phyloP scores from a whole-genome alignment of 78 protist species.

The Protostelium mycophagum region DNA sequence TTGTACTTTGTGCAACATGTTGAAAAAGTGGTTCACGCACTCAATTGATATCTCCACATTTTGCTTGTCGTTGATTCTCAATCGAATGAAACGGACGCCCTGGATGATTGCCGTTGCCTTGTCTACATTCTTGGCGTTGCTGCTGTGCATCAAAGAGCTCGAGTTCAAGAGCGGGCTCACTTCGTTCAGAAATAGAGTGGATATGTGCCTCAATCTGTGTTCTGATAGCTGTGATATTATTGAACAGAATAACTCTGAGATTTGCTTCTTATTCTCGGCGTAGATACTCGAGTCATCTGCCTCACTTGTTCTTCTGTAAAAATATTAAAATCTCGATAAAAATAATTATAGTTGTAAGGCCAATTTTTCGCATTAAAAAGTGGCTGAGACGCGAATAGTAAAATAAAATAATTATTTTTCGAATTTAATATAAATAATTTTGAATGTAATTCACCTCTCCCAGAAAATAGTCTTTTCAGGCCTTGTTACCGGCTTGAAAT shows the following conservation, averaged over 20 bases:
- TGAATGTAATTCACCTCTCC: not conserved
- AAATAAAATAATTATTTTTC: too few relatives aligned
- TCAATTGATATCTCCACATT: not conserved
- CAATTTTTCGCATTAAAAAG: too few relatives aligned
- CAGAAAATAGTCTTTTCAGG: not conserved
- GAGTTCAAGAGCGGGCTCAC: not conserved
- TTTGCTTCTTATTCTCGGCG: not conserved
- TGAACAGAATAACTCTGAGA: not conserved
- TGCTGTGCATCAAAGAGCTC: not conserved
- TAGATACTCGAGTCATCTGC: not conserved
- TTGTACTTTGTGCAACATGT: not conserved
- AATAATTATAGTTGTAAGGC: too few relatives aligned
- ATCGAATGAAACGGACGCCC: not conserved
- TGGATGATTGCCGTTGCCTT: not conserved
- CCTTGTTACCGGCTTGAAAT: not conserved
- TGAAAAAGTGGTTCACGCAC: not conserved
- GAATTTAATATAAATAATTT: too few relatives aligned
- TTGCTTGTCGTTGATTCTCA: not conserved
- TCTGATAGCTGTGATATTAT: not conserved
- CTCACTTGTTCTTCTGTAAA: not conserved
- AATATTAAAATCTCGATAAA: not conserved
- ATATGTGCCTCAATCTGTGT: not conserved
- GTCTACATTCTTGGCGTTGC: not conserved
- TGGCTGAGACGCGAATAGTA: too few relatives aligned
- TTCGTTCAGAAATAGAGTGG: not conserved